Evolutionary conservation across 2,329 filamentous ascomycete species (phyloP), one percentile per base, ranked within the genome.

Genomic region (Arthrocladium fulminans): DNA sequence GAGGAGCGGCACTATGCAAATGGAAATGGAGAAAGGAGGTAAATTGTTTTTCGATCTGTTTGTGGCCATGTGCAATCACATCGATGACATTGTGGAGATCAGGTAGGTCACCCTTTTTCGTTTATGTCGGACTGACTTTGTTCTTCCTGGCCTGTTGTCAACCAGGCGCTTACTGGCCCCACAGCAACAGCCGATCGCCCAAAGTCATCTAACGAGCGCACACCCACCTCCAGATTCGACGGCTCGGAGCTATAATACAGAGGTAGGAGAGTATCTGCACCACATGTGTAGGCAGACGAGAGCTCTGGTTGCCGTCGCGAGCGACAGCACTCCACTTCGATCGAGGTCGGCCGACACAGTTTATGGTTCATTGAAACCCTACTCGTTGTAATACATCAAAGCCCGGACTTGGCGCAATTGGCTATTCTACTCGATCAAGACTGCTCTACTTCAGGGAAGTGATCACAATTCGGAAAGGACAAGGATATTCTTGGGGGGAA

Each of bases 41-140:
- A 89, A 89, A 77, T 77, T 96, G 73, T 96, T 92, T 78, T 97
- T 97, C 73, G 89, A 96, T 77, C 76, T 97, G 70, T 97, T 96
- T 69, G 89, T 96, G 66, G 89, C 89, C 63, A 86, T 96, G 84
- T 94, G 88, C 77, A 96, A 95, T 73, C 89, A 95, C 74, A 84
- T 96, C 64, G 89, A 96, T 78, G 89, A 96, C 70, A 81, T 96
- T 71, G 84, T 87, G 71, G 88, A 92, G 66, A 81, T 87, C 69
- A 84, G 79, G 79, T 84, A 82, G 67, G 78, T 75, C 65, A 71
- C 74, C n/a, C n/a, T n/a, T 55, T 74, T 74, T 30, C 53, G 34
- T 41, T 20, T n/a, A 24, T 24, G 32, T 34, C 40, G 45, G 52
- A 22, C 35, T 20, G 52, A 48, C 51, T 50, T 49, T 40, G 35